Evolutionary conservation across 2,329 filamentous ascomycete species (phyloP), one percentile per base, ranked within the genome.

Genomic region (Trichophyton rubrum): DNA sequence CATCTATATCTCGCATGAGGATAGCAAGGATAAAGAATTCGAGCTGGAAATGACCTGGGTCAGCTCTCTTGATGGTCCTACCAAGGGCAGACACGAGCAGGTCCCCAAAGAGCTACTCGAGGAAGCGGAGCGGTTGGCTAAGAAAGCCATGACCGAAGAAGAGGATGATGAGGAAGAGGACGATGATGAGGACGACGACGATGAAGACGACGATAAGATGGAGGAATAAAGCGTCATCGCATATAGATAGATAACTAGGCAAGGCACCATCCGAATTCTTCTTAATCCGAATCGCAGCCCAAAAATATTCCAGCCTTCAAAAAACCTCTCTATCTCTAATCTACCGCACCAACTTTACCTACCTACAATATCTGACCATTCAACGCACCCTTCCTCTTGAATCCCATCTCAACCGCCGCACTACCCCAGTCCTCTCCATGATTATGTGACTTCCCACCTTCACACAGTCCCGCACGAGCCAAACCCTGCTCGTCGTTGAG

Each of bases 11-110:
- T 91, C 92, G 56, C 93, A 99, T 73, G 93, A 97, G 75, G 93
- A 99, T 75, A 97, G 92, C 81, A 97, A 97, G 80, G 93, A 97
- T 78, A 99, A 99, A 81, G 93, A 97, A 66, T 99, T 97, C 71
- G 93, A 99, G 84, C 81, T 99, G 62, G 93, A 99, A 80, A 95
- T 99, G 90, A 95, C 89, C 62, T 99, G 93, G 93, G 89, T 97
- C 74, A 96, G 90, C 75, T 84, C 82, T 59, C 76, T 85, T 56
- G 84, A 88, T 66, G 92, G 91, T 3, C 90, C 91, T 40, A 97
- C 91, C 64, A 92, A 95, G 79, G 93, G 93, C 64, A 85, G 86
- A 69, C 93, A 99, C 72, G 82, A 92, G 75, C 90, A 95, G 76
- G 93, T 99, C 62, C 93, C 93, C 61, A 91, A 89, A 79, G 88